Evolutionary conservation across 2,329 filamentous ascomycete genomes (phyloP).

Genomic region (Fusarium pseudoanthophilum): DNA sequence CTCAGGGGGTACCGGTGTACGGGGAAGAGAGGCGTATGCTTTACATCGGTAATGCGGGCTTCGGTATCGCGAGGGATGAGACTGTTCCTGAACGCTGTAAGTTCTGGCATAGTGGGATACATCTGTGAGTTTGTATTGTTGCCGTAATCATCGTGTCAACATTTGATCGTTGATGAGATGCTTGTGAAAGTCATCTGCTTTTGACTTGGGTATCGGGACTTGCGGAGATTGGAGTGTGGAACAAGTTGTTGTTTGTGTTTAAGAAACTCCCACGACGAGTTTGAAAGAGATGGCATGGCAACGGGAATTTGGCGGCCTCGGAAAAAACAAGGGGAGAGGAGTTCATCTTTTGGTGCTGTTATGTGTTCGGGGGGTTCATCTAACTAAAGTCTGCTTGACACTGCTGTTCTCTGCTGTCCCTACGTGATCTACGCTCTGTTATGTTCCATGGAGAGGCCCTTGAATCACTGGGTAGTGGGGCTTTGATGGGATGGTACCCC

Average conservation of each 20-base stretch:
- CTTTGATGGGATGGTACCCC: too few species aligned
- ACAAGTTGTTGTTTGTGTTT: not conserved
- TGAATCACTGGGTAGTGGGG: not conserved
- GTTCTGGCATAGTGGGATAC: not conserved
- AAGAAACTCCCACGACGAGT: not conserved
- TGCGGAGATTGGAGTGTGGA: rapidly evolving
- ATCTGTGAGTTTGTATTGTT: not conserved
- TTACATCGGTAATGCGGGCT: not conserved
- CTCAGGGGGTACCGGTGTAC: not conserved
- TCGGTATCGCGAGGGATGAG: not conserved
- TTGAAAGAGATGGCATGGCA: not conserved
- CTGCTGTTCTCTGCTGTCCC: not conserved
- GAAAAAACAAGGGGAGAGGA: not conserved
- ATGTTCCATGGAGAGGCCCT: not conserved
- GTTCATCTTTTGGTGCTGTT: not conserved
- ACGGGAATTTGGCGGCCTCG: not conserved
- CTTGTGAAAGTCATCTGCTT: rapidly evolving
- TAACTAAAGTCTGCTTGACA: not conserved
- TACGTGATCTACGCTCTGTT: too few species aligned
- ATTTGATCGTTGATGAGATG: rapidly evolving
- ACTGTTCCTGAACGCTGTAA: not conserved
- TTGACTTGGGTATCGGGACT: not conserved
- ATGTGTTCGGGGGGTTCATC: not conserved
- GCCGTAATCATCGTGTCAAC: rapidly evolving
- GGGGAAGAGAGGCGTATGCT: not conserved